Evolutionary conservation across 805 yeast genomes (phyloP).

Genomic region (Wickerhamomyces ciferrii): DNA sequence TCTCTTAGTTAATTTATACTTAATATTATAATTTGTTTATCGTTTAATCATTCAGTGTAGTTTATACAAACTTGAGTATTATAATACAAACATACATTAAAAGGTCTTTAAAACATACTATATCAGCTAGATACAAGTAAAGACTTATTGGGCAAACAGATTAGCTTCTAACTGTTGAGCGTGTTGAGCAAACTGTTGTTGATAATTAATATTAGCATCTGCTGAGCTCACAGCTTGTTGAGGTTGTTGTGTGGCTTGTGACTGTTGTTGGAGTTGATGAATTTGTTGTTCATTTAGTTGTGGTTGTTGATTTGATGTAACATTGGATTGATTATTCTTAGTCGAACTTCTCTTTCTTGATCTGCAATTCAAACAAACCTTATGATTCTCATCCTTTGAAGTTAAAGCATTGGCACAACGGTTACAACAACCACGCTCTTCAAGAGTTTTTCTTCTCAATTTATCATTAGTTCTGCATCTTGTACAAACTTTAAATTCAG

Average conservation of each 20-base stretch:
- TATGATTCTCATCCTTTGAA: slow-evolving; percentile 42
- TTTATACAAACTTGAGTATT: background rate
- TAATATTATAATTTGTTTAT: background rate
- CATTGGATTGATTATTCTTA: slow-evolving; percentile 4
- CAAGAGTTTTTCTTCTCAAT: slow-evolving; percentile 49
- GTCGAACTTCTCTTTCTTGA: slow-evolving; percentile 38
- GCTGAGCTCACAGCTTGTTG: background rate
- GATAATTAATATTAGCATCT: background rate
- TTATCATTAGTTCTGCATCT: slow-evolving; percentile 61
- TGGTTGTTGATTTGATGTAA: slow-evolving; percentile 5
- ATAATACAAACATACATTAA: no score
- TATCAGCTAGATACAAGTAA: background rate
- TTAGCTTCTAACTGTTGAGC: slow-evolving; percentile 18
- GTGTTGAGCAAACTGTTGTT: slow-evolving; percentile 13
- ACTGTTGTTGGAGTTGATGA: slow-evolving; percentile 3
- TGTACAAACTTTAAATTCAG: slow-evolving; percentile 56
- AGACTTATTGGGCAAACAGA: slow-evolving; percentile 14
- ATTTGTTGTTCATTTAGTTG: no score
- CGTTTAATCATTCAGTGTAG: background rate
- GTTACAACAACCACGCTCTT: slow-evolving; percentile 54
- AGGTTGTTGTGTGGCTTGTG: background rate
- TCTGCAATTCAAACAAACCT: slow-evolving; percentile 54
- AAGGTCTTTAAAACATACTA: background rate
- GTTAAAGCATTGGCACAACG: slow-evolving; percentile 50
- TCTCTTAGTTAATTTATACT: background rate